phyloP scores from a whole-genome alignment of 2,329 filamentous ascomycete genomes.

The Fusarium cyanostomum region DNA sequence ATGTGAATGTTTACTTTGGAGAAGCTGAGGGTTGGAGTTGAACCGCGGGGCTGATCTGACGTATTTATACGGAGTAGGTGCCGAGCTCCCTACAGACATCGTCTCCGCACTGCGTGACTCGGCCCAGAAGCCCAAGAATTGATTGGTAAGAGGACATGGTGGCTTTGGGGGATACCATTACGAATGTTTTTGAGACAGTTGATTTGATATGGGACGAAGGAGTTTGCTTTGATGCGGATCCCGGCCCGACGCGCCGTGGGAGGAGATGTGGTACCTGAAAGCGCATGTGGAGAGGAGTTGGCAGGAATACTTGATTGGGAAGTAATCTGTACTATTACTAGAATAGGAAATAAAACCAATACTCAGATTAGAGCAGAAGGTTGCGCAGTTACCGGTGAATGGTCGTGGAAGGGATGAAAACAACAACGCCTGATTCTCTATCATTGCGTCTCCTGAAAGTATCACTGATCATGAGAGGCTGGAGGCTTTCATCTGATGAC shows the following conservation, averaged over 20 bases:
- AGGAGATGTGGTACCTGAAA: no score
- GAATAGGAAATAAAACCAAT: background rate
- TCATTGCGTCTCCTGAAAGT: no score
- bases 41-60: slow-evolving; percentile 32
- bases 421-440: background rate
- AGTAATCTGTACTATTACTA: background rate
- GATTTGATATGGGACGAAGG: background rate
- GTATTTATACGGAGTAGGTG: slow-evolving; percentile 15
- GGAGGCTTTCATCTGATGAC: background rate
- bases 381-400: background rate
- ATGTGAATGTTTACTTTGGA: background rate
- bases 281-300: slow-evolving; percentile 4
- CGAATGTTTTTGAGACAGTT: background rate
- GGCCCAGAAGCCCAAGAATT: background rate
- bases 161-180: background rate
- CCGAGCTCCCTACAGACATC: background rate
- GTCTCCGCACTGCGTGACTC: slow-evolving; percentile 13
- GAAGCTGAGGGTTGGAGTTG: background rate
- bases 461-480: background rate
- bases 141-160: slow-evolving; percentile 5
- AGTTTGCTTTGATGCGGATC: background rate
- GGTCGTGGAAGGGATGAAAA: background rate
- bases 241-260: background rate
- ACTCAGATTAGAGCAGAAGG: no score
- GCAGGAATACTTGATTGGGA: background rate